These are phyloP conservation scores for Metarhizium humberi DNA, from an alignment of 2,329 filamentous ascomycete genomes.

Conservation along the genomic window DNA sequence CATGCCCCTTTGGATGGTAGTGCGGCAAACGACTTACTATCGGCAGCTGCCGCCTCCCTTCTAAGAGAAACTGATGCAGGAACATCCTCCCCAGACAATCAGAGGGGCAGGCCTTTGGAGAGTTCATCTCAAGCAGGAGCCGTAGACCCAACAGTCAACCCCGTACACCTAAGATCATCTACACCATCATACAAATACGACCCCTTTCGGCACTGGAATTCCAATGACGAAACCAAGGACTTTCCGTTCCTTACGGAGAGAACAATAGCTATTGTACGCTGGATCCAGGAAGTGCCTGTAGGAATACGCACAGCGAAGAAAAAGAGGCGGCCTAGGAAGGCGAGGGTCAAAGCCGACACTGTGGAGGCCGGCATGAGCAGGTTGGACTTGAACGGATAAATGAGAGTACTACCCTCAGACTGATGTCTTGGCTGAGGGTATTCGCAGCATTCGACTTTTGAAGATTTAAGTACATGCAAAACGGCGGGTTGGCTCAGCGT, in stretches of 20 bases:
- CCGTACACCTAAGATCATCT: not conserved
- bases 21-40: not conserved
- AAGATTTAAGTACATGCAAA: not conserved
- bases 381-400: not conserved
- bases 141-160: not conserved
- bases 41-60: not conserved
- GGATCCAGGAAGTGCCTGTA: slow-evolving; percentile 53
- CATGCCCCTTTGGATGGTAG: slow-evolving; percentile 30
- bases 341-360: not conserved
- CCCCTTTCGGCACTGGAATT: slow-evolving; percentile 34
- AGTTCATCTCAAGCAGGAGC: not conserved
- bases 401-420: not conserved
- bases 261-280: slow-evolving; percentile 57
- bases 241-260: slow-evolving; percentile 63
- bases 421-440: not conserved
- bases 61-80: not conserved
- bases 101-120: not conserved
- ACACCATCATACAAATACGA: not conserved
- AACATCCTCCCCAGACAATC: not conserved
- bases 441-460: not conserved
- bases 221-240: slow-evolving; percentile 53
- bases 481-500: not conserved
- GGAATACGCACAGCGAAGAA: slow-evolving; percentile 25
- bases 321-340: slow-evolving; percentile 25
- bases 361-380: not conserved